A percentile compares a stretch with the other conserved stretches of the same genome.
phyloP scores from a whole-genome alignment of 768 basidiomycete species.

The Lactifluus pinguis region DNA sequence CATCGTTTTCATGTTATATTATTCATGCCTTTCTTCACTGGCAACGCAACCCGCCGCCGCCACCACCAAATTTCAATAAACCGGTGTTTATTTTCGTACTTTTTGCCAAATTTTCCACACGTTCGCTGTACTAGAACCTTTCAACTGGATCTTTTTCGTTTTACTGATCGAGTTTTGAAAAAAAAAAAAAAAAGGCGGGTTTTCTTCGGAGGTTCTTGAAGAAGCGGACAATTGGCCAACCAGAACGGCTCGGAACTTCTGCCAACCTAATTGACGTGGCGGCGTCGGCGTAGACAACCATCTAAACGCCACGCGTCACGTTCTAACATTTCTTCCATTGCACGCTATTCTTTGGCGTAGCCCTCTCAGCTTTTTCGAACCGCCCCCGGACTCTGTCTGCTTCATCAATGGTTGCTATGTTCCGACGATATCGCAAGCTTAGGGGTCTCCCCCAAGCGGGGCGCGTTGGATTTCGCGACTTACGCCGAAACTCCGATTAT shows the following conservation, averaged over 20 bases:
- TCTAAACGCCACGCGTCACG: not conserved
- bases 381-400: not conserved
- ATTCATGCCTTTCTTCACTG: not conserved
- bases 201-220: not conserved
- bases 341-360: not conserved
- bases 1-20: not conserved
- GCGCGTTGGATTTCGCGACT: not conserved
- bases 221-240: not conserved
- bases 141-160: not conserved
- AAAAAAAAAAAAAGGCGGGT: not conserved
- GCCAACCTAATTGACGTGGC: conserved; percentile 9
- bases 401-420: not conserved
- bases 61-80: not conserved
- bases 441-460: not conserved
- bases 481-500: not conserved
- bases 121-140: not conserved
- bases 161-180: not conserved
- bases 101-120: not conserved
- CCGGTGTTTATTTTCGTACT: not conserved
- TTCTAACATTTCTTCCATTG: not conserved
- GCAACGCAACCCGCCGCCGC: not conserved
- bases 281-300: not conserved
- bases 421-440: conserved; percentile 8
- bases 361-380: not conserved
- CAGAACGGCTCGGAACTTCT: not conserved